These are phyloP conservation scores for Chimonanthus praecox DNA, from an alignment of 164 flowering plant species.

Conservation along the genomic window DNA sequence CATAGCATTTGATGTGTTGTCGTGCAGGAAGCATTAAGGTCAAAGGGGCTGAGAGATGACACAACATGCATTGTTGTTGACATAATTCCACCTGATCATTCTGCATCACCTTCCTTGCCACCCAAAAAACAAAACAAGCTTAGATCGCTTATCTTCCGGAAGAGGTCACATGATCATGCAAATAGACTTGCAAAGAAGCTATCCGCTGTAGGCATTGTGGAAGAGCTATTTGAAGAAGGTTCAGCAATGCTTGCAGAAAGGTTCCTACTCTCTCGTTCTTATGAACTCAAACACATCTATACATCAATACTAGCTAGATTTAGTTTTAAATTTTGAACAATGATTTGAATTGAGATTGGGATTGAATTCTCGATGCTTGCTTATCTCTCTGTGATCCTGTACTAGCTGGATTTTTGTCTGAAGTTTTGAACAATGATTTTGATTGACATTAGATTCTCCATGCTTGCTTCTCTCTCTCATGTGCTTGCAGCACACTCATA, in stretches of 20 bases:
- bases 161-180: constrained; percentile 40
- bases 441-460: neutral
- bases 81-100: constrained; percentile 69
- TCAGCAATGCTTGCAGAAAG: constrained; percentile 96
- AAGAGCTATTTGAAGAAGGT: constrained; percentile 91
- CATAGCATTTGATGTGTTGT: constrained; percentile 1
- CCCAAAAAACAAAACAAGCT: constrained; percentile 58
- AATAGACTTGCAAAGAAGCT: constrained; percentile 59
- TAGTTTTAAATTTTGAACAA: neutral
- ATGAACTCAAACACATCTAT: neutral
- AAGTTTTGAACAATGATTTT: neutral
- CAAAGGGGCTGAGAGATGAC: constrained; percentile 83
- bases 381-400: too few relatives aligned
- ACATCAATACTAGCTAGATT: neutral
- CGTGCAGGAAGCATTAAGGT: constrained; percentile 65
- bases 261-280: constrained; percentile 23
- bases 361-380: neutral
- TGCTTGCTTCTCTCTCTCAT: neutral
- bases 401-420: too few relatives aligned
- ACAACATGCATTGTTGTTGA: constrained; percentile 90
- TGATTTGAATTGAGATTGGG: neutral
- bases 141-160: constrained; percentile 54
- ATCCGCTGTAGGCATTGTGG: constrained; percentile 68
- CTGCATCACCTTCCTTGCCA: constrained; percentile 38
- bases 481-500: neutral